Evolutionary conservation across 2,329 filamentous ascomycete genomes (phyloP).

Genomic region (Diaporthe aspalathi): DNA sequence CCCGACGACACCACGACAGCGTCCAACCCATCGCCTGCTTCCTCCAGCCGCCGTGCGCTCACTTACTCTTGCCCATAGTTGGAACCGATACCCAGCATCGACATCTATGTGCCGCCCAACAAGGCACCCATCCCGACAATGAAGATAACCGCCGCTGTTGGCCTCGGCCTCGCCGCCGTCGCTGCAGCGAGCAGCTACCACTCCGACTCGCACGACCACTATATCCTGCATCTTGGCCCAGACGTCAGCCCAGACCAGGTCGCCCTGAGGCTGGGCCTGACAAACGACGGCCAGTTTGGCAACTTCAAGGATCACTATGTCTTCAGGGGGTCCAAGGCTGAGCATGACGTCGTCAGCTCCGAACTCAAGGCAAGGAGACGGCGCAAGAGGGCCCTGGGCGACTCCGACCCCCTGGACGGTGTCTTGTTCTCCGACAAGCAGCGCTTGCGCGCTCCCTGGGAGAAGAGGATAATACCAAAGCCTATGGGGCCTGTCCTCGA

Average conservation of each 20-base stretch:
- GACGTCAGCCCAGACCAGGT: slow-evolving; percentile 74
- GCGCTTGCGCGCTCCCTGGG: slow-evolving; percentile 60
- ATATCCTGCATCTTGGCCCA: slow-evolving; percentile 87
- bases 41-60: background rate
- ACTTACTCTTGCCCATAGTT: background rate
- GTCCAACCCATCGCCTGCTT: background rate
- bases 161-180: slow-evolving; percentile 65
- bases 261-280: slow-evolving; percentile 78
- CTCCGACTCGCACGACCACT: slow-evolving; percentile 88
- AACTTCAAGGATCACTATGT: slow-evolving; percentile 85
- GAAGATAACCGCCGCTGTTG: slow-evolving; percentile 58
- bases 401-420: slow-evolving; percentile 73
- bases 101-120: slow-evolving; percentile 18
- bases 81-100: background rate
- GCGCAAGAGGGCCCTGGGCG: slow-evolving; percentile 69
- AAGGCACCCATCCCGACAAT: slow-evolving; percentile 48
- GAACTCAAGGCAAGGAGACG: slow-evolving; percentile 66
- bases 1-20: background rate
- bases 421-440: slow-evolving; percentile 86
- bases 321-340: slow-evolving; percentile 78
- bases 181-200: slow-evolving; percentile 62
- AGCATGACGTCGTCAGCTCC: slow-evolving; percentile 68
- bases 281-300: slow-evolving; percentile 84
- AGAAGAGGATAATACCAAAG: slow-evolving; percentile 63
- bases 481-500: slow-evolving; percentile 45